Base-by-base conservation (phyloP, 768 basidiomycete species). In the Mycena albidolilacea region DNA sequence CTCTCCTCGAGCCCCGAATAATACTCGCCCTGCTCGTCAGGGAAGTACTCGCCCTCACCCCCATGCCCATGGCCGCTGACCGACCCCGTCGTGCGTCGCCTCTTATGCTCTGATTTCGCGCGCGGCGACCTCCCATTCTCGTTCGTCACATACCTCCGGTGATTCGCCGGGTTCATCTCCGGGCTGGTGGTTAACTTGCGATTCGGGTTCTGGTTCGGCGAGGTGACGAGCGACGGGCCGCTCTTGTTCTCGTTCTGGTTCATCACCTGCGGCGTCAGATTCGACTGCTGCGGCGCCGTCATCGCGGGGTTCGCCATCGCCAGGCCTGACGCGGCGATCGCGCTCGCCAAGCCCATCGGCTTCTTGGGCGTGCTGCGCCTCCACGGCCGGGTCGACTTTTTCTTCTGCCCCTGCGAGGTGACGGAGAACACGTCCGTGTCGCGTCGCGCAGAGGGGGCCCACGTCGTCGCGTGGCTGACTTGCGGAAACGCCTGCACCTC, bases 321-420 rank as follows among this genome's bases (percentile, higher is more conserved):
- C 39, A 92, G 82, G 19, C 92, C 90, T 19, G 90, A 90, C 3
- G 90, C 89, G 1, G 92, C 91, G 62, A 93, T 85, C 1, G 92
- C 92, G 64, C 87, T 86, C 5, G 93, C 92, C n/a, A 93, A 85
- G 30, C 90, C 89, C 0, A 88, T 86, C 2, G 90, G 87, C 77
- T 89, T 90, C 59, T 80, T 82, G 2, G 85, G 81, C 5, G 81
- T 59, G 19, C 76, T 73, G 50, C 85, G 81, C 44, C 82, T 79
- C 87, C 88, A 88, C 9, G 85, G 82, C 3, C 84, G 80, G 64
- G 86, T 87, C 71, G 85, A 79, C 46, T 82, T 81, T 61, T 79
- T 77, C 66, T 81, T 79, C 71, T 77, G 67, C 5, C 68, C 69
- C 21, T 74, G 70, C 17, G 75, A 70, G 10, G 60, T 71, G 71